Evolutionary conservation across 495 filamentous ascomycete species (phyloP), one percentile per base, ranked within the genome.

Genomic region (Daldinia loculata): DNA sequence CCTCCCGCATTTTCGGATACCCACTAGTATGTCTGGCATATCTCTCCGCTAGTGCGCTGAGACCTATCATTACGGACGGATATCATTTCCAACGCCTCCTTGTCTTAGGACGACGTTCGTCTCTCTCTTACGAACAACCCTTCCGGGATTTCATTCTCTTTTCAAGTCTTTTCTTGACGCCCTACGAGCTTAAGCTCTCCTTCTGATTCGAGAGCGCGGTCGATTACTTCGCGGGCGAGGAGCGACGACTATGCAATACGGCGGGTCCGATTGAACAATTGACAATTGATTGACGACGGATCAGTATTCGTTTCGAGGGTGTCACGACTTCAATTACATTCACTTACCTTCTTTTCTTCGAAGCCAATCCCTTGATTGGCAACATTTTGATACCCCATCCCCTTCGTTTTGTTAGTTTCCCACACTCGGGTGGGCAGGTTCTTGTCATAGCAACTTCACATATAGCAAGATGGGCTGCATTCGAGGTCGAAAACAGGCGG

Each of bases 381-480:
- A 62, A 69, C 66, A 67, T 59, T 80, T 80, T 77, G 79, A 79
- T 69, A 79, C 48, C 67, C 65, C 57, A 51, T 71, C 53, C 68
- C 67, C 41, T 64, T 68, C 32, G 57, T 59, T 63, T 63, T 43
- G 17, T 56, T 69, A 48, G 70, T 71, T 65, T 51, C 36, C 56
- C 58, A 32, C 30, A 36, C n/a, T 56, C 9, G 52, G 4, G 50
- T 67, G 63, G 61, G 38, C 64, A 48, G 69, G 50, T 58, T 71
- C 43, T 71, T 53, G 36, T 41, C 41, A 24, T 34, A 36, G 57
- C 32, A 17, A 17, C 39, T 66, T 69, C 67, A 43, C 48, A 60
- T 51, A 58, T 52, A 56, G 65, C 68, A 83, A 70, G 66, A 97
- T 97, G 94, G 84, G 89, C 73, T 95, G 91, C 79, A 83, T 86